Base-by-base conservation (phyloP, 2,329 filamentous ascomycete species). In the Aspergillus awamori region DNA sequence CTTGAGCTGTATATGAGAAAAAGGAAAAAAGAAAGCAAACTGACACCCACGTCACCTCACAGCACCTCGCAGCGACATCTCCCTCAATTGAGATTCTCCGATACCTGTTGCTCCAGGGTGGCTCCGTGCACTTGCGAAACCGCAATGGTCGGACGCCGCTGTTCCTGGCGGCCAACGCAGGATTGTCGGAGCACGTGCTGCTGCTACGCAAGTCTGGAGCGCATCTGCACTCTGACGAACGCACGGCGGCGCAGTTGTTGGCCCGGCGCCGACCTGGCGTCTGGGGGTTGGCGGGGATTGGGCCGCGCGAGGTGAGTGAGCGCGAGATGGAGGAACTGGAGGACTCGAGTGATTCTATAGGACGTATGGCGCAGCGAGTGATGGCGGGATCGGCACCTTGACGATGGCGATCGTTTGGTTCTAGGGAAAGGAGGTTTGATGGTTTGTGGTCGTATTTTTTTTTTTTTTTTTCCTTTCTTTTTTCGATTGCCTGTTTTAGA, bases 81-180 rank as follows among this genome's bases (percentile, higher is more conserved):
- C 83, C 84, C 2, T 82, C 84, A 49, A 71, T 85, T 51, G 77
- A 82, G 3, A 84, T 87, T 28, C 76, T 87, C 41, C 80, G 81
- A 58, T 81, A 83, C 72, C 82, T 87, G 52, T 78, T 87, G 4
- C 78, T 78, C 8, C 81, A 84, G 63, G 84, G 84, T 57, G 84
- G 82, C 11, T 86, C 83, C 15, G 84, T 87, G 47, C 85, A 87
- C 72, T 74, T 86, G 28, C 83, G 85, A 57, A 87, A 87, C 71
- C 80, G 82, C 62, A 79, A 79, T 59, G 84, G 84, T 24, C 80
- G 83, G 65, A 87, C 85, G 53, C 84, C 85, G 60, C 77, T 87
- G 53, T 87, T 85, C 72, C 76, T 87, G 56, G 85, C 85, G 3
- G 85, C 85, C 53, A 83, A 83, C 65, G 83, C 83, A 30, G 84